Evolutionary conservation across 108 stramenopile species (phyloP).

Genomic region (Mayamaea pseudoterrestris): DNA sequence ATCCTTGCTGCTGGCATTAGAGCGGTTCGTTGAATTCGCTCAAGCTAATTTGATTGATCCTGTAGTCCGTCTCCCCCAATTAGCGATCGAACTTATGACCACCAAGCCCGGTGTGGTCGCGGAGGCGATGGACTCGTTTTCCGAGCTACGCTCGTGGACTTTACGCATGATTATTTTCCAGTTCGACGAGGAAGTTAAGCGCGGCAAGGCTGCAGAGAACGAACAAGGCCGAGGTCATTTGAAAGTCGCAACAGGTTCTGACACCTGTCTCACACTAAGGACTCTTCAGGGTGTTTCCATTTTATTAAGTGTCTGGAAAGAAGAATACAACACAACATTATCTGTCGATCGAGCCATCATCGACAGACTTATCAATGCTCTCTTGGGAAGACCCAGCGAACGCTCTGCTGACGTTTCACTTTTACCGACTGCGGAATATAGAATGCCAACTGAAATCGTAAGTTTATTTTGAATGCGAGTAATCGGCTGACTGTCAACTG

Average conservation of each 20-base stretch:
- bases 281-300: conserved; percentile 32
- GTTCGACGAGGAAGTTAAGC: too few relatives aligned
- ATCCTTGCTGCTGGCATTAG: conserved; percentile 26
- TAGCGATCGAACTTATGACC: conserved; percentile 44
- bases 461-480: too few relatives aligned
- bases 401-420: not conserved
- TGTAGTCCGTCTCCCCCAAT: conserved; percentile 21
- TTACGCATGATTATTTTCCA: conserved; percentile 19
- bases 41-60: conserved; percentile 12
- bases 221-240: too few relatives aligned
- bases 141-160: conserved; percentile 32
- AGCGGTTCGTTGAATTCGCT: conserved; percentile 24
- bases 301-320: conserved; percentile 33
- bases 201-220: too few relatives aligned
- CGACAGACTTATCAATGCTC: too few relatives aligned
- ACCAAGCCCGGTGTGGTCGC: conserved; percentile 45
- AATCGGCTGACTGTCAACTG: too few relatives aligned
- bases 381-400: not conserved
- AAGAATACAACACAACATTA: conserved; percentile 1
- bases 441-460: not conserved
- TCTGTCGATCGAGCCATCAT: too few relatives aligned
- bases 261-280: too few relatives aligned
- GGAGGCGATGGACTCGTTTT: conserved; percentile 32
- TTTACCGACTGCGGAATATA: not conserved
- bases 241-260: too few relatives aligned